These are phyloP conservation scores for Nidularia sp. DNA, from an alignment of 768 basidiomycete species.

Conservation along the genomic window DNA sequence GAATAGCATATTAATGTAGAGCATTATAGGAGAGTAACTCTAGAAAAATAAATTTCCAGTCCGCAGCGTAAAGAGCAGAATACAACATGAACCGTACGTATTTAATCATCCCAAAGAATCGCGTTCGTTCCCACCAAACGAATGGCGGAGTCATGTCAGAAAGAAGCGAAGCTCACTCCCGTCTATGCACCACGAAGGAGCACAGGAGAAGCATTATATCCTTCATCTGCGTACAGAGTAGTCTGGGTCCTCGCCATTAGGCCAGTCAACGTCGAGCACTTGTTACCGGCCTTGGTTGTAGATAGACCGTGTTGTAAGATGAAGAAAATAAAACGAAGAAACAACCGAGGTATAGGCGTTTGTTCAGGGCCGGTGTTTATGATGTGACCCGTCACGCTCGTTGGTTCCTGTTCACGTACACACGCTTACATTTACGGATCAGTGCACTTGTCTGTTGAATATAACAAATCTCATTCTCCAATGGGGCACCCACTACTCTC, in stretches of 20 bases:
- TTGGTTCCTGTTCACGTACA: no score
- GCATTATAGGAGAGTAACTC: neutral
- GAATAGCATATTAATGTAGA: no score
- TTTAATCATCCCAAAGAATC: neutral
- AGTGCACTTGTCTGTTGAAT: no score
- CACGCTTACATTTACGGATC: no score
- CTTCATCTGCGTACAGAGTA: constrained; percentile 37
- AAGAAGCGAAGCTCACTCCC: constrained; percentile 50
- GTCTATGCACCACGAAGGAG: constrained; percentile 16
- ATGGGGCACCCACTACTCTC: no score
- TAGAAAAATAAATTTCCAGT: neutral
- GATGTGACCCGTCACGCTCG: no score
- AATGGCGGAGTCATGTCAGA: constrained; percentile 34
- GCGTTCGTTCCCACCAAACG: neutral
- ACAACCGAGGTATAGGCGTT: constrained; percentile 17
- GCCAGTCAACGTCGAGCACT: constrained; percentile 40
- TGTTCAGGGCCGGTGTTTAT: constrained; percentile 30
- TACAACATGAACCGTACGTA: no score
- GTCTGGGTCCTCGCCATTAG: constrained; percentile 83
- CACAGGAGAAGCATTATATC: constrained; percentile 65
- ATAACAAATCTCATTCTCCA: no score
- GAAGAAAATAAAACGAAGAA: constrained; percentile 16
- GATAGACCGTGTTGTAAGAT: constrained; percentile 57
- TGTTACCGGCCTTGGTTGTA: constrained; percentile 66
- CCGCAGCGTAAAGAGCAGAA: no score